These are phyloP conservation scores for Gossypium aridum DNA, from an alignment of 441 rosid genomes.

Conservation along the genomic window DNA sequence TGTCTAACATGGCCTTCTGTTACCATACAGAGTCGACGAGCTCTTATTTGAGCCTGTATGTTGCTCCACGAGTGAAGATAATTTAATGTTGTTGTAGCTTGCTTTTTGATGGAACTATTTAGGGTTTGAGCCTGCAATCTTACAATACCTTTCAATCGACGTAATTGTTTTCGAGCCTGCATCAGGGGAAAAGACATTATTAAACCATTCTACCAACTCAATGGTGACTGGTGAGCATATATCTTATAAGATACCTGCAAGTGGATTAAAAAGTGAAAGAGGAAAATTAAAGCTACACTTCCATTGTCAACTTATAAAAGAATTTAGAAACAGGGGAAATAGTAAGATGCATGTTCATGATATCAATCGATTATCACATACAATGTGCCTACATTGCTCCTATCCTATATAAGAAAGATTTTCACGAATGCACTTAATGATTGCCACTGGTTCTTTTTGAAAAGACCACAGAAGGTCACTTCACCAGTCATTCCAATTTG, in stretches of 20 bases:
- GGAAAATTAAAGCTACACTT: constrained; percentile 3
- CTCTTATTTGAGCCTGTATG: constrained; percentile 57
- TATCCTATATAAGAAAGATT: not conserved
- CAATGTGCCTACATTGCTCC: not conserved
- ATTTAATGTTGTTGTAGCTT: constrained; percentile 47
- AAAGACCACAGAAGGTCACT: not conserved
- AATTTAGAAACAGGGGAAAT: not conserved
- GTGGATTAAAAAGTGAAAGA: constrained; percentile 7
- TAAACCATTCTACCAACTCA: not conserved
- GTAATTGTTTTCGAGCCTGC: constrained; percentile 71
- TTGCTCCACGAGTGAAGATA: constrained; percentile 86
- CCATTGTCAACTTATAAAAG: not conserved
- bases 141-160: constrained; percentile 53
- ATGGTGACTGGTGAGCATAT: not conserved
- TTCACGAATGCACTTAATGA: not conserved
- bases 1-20: constrained; percentile 61
- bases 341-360: not conserved
- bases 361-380: constrained; percentile 1
- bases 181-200: constrained; percentile 11
- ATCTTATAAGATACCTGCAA: constrained; percentile 1
- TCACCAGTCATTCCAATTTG: not conserved
- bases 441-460: not conserved
- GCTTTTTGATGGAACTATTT: constrained; percentile 42
- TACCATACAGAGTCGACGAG: constrained; percentile 75
- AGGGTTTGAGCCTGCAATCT: constrained; percentile 45